Base-by-base conservation (phyloP, 169 alveolate species). In the Besnoitia besnoiti region DNA sequence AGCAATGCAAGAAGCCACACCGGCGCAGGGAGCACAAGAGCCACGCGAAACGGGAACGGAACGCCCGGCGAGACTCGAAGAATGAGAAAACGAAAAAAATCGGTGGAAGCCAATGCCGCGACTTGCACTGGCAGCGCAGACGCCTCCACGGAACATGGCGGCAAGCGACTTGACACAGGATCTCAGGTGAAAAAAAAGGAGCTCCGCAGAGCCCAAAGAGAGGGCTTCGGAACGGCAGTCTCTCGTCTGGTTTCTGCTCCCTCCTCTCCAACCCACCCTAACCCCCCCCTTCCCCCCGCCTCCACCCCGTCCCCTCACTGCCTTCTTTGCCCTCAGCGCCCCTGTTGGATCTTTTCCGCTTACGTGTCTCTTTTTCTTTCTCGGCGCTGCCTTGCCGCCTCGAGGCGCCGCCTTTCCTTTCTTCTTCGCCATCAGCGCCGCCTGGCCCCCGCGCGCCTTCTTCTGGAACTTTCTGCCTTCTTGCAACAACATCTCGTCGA, bases 401-500 rank as follows among this genome's bases (percentile, higher is more conserved):
- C n/a, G 39, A 5, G 80, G 47, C 40, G 80, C 80, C 12, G 80
- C 80, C n/a, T 35, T 35, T 7, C 40, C 12, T n/a, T 67, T 14
- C 80, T 67, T 67, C 80, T 67, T 1, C 44, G 3, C 24, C 42
- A 30, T 37, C 12, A n/a, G 24, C 39, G n/a, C 19, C 46, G 80
- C 80, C 10, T 67, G 80, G 7, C 80, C 80, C 4, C 44, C 80
- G 47, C 80, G 39, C 10, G 80, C 80, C 2, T 35, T 30, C 44
- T 67, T 67, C 80, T 67, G 80, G 44, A 67, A 67, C 46, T 16
- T 67, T 37, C 80, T 37, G 47, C 80, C 80, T 67, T 67, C 80
- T 42, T 67, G 47, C 80, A 30, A n/a, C 12, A 67, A 42, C 80
- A 35, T 35, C 80, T 35, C 46, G 80, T 67, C 80, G 47, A 67